phyloP scores from a whole-genome alignment of 1,284 basidiomycete genomes.

The Peniophora sp. region DNA sequence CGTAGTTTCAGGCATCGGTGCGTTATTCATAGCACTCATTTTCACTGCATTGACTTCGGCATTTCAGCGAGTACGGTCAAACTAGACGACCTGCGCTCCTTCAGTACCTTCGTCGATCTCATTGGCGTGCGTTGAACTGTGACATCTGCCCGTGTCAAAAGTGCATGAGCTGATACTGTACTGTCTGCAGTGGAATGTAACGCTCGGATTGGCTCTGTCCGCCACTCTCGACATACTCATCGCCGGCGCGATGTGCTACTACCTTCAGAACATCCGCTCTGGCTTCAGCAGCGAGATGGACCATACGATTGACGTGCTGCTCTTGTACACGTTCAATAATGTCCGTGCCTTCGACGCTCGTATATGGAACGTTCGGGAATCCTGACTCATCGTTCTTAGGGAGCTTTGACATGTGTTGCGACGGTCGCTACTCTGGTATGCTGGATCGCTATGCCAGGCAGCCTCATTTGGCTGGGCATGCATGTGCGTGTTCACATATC shows the following conservation, averaged over 20 bases:
- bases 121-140: no score
- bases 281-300: slow-evolving; percentile 32
- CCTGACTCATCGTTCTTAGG: not conserved
- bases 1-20: no score
- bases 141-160: no score
- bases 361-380: slow-evolving; percentile 21
- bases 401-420: not conserved
- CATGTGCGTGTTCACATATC: not conserved
- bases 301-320: slow-evolving; percentile 38
- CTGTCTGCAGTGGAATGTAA: slow-evolving; percentile 35
- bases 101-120: no score
- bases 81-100: no score
- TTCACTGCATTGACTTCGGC: no score
- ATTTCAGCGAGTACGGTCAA: no score
- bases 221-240: slow-evolving; percentile 40
- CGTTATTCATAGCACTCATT: no score
- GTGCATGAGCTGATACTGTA: no score
- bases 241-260: slow-evolving; percentile 35
- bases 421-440: not conserved
- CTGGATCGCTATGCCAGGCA: not conserved
- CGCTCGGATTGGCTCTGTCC: slow-evolving; percentile 40
- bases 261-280: slow-evolving; percentile 28
- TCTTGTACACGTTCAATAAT: slow-evolving; percentile 46
- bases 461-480: not conserved
- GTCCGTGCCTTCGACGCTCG: slow-evolving; percentile 41